phyloP scores from a whole-genome alignment of 2,329 filamentous ascomycete genomes.

The Magnaporthales sp. region DNA sequence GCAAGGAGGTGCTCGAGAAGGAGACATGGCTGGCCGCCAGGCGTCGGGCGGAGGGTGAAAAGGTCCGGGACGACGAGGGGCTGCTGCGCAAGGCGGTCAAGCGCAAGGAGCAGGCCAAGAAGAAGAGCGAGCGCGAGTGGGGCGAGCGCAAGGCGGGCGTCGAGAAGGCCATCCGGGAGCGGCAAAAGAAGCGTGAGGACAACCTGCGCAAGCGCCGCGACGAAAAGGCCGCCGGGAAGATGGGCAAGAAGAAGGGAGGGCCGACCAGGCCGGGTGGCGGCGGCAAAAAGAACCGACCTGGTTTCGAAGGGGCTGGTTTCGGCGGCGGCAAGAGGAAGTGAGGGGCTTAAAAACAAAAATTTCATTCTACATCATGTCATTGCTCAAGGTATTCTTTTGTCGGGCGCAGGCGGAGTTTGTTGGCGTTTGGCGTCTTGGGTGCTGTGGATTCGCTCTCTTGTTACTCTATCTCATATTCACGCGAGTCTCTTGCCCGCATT shows the following conservation, averaged over 20 bases:
- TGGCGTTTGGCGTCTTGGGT: constrained; percentile 1
- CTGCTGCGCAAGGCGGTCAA: constrained; percentile 92
- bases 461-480: not conserved
- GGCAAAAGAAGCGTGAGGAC: constrained; percentile 74
- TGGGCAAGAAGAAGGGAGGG: constrained; percentile 43
- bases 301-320: constrained; percentile 60
- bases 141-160: constrained; percentile 63
- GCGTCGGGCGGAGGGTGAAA: constrained; percentile 71
- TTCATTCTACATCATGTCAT: not conserved
- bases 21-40: constrained; percentile 89
- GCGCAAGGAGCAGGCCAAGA: constrained; percentile 82
- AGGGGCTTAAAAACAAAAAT: constrained; percentile 6
- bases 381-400: not conserved
- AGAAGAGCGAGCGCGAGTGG: constrained; percentile 89
- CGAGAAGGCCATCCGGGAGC: constrained; percentile 65
- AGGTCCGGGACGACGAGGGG: constrained; percentile 76
- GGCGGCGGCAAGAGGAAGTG: constrained; percentile 43
- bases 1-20: constrained; percentile 83
- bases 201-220: constrained; percentile 69
- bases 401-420: not conserved
- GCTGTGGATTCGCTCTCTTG: not conserved
- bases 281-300: constrained; percentile 49
- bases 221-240: constrained; percentile 54
- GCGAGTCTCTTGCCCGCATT: not conserved
- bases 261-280: constrained; percentile 36